A percentile compares a stretch with the other conserved stretches of the same genome.
These are phyloP conservation scores for Saccharomyces kudriavzevii DNA, from an alignment of 805 yeast species.

Conservation along the genomic window DNA sequence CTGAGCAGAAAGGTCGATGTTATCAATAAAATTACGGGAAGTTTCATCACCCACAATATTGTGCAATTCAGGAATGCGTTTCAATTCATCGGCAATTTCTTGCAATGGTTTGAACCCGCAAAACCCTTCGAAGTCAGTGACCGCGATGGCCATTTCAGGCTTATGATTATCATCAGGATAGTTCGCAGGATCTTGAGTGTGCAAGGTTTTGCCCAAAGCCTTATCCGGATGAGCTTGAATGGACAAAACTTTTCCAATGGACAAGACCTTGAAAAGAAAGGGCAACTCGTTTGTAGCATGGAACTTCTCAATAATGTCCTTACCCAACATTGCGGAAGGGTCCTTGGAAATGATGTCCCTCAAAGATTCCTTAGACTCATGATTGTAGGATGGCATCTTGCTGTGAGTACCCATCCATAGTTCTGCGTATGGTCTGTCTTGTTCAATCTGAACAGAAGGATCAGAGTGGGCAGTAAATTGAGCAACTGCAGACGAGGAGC, in stretches of 20 bases:
- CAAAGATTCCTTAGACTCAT: conserved; percentile 48
- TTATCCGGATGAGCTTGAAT: conserved; percentile 99
- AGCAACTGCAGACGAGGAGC: conserved; percentile 81
- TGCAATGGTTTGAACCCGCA: conserved; percentile 93
- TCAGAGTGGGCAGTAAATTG: conserved; percentile 69
- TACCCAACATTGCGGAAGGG: conserved; percentile 56
- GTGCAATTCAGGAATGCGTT: conserved; percentile 67
- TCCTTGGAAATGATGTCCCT: conserved; percentile 55
- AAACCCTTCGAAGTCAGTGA: conserved; percentile 92
- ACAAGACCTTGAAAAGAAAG: conserved; percentile 85
- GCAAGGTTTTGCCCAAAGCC: conserved; percentile 65
- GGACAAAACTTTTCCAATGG: conserved; percentile 84
- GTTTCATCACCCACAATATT: conserved; percentile 59
- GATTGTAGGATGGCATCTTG: conserved; percentile 68
- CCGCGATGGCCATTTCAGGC: conserved; percentile 99
- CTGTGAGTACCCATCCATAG: conserved; percentile 99
- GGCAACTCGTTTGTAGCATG: conserved; percentile 70
- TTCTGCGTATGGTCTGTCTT: conserved; percentile 85
- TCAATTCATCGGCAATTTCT: conserved; percentile 61
- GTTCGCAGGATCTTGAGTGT: conserved; percentile 76
- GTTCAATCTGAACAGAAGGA: conserved; percentile 54
- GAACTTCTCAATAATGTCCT: conserved; percentile 51
- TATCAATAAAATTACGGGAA: conserved; percentile 44
- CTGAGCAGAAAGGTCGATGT: conserved; percentile 37
- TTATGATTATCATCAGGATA: conserved; percentile 98